Evolutionary conservation across 768 basidiomycete species (phyloP).

Genomic region (Lactarius trivialis): DNA sequence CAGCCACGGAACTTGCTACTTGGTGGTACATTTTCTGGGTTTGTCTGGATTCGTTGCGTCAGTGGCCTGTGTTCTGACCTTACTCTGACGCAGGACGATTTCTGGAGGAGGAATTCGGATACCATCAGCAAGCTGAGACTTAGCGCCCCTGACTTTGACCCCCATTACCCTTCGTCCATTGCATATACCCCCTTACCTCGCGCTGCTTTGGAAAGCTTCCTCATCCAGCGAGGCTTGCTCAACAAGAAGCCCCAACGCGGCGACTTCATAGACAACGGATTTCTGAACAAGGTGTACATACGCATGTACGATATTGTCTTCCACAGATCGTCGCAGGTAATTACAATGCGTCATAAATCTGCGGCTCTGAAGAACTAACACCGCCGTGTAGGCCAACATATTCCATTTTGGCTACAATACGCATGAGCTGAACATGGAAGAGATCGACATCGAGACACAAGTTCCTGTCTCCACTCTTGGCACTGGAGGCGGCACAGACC

Average conservation of each 20-base stretch:
- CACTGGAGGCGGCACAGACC: constrained; percentile 66
- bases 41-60: constrained; percentile 21
- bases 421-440: constrained; percentile 54
- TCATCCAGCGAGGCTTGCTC: constrained; percentile 53
- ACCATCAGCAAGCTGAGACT: constrained; percentile 44
- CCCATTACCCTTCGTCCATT: constrained; percentile 63
- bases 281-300: constrained; percentile 67
- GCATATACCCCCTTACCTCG: constrained; percentile 67
- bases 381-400: constrained; percentile 43
- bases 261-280: constrained; percentile 54
- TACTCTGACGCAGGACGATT: constrained; percentile 49
- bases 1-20: constrained; percentile 41
- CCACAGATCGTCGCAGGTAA: constrained; percentile 44
- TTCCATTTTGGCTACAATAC: constrained; percentile 53
- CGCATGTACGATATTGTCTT: constrained; percentile 65
- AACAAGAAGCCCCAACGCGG: constrained; percentile 37
- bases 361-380: constrained; percentile 6
- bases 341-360: constrained; percentile 19
- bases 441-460: constrained; percentile 49
- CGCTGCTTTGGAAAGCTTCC: constrained; percentile 55
- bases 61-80: not conserved
- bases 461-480: constrained; percentile 49
- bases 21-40: constrained; percentile 87
- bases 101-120: constrained; percentile 65
- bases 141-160: constrained; percentile 58